phyloP scores from a whole-genome alignment of 1,284 basidiomycete species.

The Irpex rosettiformis region DNA sequence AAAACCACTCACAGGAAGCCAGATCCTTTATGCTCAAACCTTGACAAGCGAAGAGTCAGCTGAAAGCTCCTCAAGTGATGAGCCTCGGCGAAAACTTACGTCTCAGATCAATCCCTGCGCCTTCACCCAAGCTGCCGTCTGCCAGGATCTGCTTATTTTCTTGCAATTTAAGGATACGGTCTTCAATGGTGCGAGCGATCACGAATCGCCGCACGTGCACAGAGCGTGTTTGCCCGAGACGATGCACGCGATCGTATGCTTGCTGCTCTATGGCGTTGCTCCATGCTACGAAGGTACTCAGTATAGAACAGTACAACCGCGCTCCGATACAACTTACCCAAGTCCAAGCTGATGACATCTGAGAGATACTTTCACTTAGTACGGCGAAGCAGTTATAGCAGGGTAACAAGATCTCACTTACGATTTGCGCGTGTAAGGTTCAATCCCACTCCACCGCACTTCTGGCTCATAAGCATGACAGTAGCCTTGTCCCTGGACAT shows the following conservation, averaged over 20 bases:
- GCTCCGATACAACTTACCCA: constrained; percentile 30
- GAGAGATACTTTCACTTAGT: neutral
- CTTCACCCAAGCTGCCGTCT: constrained; percentile 59
- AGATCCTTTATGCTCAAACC: neutral
- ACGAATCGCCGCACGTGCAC: constrained; percentile 61
- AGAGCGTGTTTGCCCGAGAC: constrained; percentile 56
- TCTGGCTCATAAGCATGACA: constrained; percentile 57
- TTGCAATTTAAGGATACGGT: constrained; percentile 55
- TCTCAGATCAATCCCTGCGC: constrained; percentile 51
- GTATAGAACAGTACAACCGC: neutral
- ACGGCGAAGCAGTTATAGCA: neutral
- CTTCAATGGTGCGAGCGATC: constrained; percentile 55
- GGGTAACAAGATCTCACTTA: constrained; percentile 20
- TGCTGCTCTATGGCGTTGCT: constrained; percentile 56
- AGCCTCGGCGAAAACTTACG: constrained; percentile 34
- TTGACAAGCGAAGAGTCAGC: neutral
- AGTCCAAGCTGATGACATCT: constrained; percentile 56
- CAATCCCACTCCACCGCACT: constrained; percentile 58
- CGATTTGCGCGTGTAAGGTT: constrained; percentile 60
- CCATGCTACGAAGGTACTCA: constrained; percentile 26
- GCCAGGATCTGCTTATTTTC: constrained; percentile 54
- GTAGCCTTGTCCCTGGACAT: constrained; percentile 52
- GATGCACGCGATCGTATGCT: constrained; percentile 61
- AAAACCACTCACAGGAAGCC: neutral
- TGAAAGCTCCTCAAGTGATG: neutral